Conservation (phyloP, 164 flowering plant species). For the Vitis riparia region DNA sequence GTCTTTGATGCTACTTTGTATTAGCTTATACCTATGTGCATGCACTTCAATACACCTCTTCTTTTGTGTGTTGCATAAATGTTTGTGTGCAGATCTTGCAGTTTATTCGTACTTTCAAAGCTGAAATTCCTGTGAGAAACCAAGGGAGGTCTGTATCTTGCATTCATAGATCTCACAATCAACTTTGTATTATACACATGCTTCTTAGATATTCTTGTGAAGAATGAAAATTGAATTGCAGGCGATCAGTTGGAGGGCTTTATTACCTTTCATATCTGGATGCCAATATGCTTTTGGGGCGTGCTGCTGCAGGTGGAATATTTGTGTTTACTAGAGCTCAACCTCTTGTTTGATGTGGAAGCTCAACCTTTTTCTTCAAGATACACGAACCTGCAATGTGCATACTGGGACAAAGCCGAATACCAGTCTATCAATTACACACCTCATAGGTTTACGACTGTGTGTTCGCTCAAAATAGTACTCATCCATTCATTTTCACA, state of each 20-base stretch:
- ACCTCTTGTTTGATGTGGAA: constrained; percentile 36
- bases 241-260: constrained; percentile 76
- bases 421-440: too few relatives aligned
- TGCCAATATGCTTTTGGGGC: constrained; percentile 81
- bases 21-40: too few relatives aligned
- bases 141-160: constrained; percentile 46
- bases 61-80: neutral
- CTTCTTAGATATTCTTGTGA: neutral
- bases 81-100: constrained; percentile 69
- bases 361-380: too few relatives aligned
- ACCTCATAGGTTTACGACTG: too few relatives aligned
- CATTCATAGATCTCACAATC: neutral
- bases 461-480: too few relatives aligned
- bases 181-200: neutral
- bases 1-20: too few relatives aligned
- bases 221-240: constrained; percentile 22
- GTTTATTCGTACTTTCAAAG: constrained; percentile 69
- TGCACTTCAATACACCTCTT: too few relatives aligned
- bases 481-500: too few relatives aligned
- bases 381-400: too few relatives aligned
- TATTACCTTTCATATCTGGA: constrained; percentile 89
- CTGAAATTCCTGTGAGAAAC: constrained; percentile 66
- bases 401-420: too few relatives aligned
- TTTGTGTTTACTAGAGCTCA: constrained; percentile 86
- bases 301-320: constrained; percentile 88